Conservation (phyloP, 805 yeast species). For the Yueomyces sinensis region DNA sequence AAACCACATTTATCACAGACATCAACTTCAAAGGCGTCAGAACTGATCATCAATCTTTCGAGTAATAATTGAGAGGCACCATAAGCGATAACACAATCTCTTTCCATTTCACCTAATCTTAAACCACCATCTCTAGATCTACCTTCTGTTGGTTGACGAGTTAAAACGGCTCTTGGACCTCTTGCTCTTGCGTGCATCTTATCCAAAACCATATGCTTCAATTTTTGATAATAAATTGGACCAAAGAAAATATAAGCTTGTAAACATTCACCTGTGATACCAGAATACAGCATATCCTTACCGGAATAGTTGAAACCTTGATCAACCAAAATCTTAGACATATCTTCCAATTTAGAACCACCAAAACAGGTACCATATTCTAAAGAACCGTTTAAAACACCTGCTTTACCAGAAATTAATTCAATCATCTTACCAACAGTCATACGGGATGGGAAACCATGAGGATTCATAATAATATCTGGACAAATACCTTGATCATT, state of each 20-base stretch:
- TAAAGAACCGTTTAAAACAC: constrained; percentile 79
- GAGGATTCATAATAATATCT: constrained; percentile 97
- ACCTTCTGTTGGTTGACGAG: constrained; percentile 98
- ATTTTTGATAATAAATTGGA: constrained; percentile 93
- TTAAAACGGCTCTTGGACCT: constrained; percentile 95
- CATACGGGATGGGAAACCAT: constrained; percentile 99
- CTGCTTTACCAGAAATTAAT: constrained; percentile 92
- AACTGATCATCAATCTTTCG: constrained; percentile 90
- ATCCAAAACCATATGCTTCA: constrained; percentile 97
- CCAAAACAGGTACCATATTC: constrained; percentile 99
- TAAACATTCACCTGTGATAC: constrained; percentile 92
- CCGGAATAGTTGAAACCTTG: constrained; percentile 92
- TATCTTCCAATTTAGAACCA: constrained; percentile 90
- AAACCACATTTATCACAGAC: constrained; percentile 89
- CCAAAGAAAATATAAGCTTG: constrained; percentile 98
- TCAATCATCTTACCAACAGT: constrained; percentile 99
- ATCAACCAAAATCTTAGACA: constrained; percentile 81
- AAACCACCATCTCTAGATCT: constrained; percentile 98
- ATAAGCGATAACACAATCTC: constrained; percentile 98
- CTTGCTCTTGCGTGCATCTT: constrained; percentile 99
- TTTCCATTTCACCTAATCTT: constrained; percentile 98
- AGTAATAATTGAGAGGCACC: constrained; percentile 92
- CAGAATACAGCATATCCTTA: constrained; percentile 94
- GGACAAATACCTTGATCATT: constrained; percentile 86
- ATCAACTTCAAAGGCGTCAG: constrained; percentile 97